phyloP scores from a whole-genome alignment of 2,329 filamentous ascomycete genomes.

The Scleromitrula shiraiana region DNA sequence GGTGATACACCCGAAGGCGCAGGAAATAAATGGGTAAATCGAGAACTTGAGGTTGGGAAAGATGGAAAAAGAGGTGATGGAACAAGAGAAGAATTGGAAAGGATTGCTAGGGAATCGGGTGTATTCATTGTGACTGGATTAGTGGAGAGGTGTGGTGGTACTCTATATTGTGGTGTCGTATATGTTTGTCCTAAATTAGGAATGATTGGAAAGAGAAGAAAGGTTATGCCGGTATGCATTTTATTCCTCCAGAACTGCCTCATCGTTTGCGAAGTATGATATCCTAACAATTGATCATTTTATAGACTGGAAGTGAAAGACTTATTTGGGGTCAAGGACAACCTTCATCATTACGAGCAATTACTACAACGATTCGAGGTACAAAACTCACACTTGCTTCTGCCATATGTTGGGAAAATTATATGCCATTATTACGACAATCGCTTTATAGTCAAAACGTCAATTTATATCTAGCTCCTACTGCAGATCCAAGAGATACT shows the following conservation, averaged over 20 bases:
- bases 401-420: conserved; percentile 95
- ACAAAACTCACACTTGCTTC: conserved; percentile 72
- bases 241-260: background rate
- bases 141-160: conserved; percentile 74
- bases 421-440: conserved; percentile 84
- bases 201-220: conserved; percentile 74
- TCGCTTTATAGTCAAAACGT: conserved; percentile 83
- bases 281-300: too few species aligned
- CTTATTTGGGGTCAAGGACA: conserved; percentile 85
- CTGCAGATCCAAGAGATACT: conserved; percentile 73
- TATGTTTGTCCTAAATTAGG: conserved; percentile 73
- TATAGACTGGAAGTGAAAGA: conserved; percentile 64
- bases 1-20: conserved; percentile 69
- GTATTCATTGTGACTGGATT: conserved; percentile 76
- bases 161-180: conserved; percentile 73
- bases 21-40: conserved; percentile 63
- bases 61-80: conserved; percentile 56
- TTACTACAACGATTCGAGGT: conserved; percentile 72
- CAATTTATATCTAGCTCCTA: conserved; percentile 85
- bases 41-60: conserved; percentile 45
- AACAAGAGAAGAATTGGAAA: conserved; percentile 71
- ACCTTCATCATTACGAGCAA: conserved; percentile 67
- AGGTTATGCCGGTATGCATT: conserved; percentile 71
- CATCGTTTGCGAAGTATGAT: background rate
- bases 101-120: conserved; percentile 65